Conservation (phyloP, 1,284 basidiomycete genomes). For the Puccinia brachypodii region DNA sequence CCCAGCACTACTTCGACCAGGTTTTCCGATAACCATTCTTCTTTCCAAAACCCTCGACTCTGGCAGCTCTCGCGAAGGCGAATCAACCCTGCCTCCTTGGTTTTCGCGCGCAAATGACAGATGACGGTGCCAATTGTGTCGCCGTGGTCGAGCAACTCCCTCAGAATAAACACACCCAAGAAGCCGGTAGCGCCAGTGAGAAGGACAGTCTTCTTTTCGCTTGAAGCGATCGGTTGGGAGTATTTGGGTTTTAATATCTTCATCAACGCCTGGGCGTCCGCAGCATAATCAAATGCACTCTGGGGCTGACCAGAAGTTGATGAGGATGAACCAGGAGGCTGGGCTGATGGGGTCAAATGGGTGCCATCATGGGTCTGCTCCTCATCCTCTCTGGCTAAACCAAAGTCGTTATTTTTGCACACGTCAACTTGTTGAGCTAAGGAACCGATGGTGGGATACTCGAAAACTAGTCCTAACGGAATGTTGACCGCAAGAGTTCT, state of each 20-base stretch:
- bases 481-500: constrained; percentile 88
- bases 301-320: constrained; percentile 52
- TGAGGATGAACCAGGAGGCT: constrained; percentile 33
- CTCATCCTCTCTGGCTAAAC: constrained; percentile 63
- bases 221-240: constrained; percentile 62
- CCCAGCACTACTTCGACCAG: constrained; percentile 82
- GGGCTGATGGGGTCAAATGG: constrained; percentile 49
- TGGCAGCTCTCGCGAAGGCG: constrained; percentile 75
- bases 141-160: constrained; percentile 70
- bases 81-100: constrained; percentile 66
- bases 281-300: constrained; percentile 66
- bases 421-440: constrained; percentile 77
- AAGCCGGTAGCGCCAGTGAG: constrained; percentile 97
- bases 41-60: constrained; percentile 89
- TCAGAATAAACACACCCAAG: constrained; percentile 87
- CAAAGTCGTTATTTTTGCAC: constrained; percentile 76
- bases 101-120: constrained; percentile 79
- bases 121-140: constrained; percentile 79
- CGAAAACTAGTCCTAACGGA: constrained; percentile 89
- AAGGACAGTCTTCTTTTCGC: constrained; percentile 73
- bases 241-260: constrained; percentile 67
- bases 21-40: constrained; percentile 72
- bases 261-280: constrained; percentile 72
- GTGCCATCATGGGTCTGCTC: constrained; percentile 54
- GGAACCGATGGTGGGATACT: constrained; percentile 80